Percentiles rank a stretch among this genome's conserved stretches.
Evolutionary conservation across 345 rosid genomes (phyloP).

Genomic region (Angophora floribunda): DNA sequence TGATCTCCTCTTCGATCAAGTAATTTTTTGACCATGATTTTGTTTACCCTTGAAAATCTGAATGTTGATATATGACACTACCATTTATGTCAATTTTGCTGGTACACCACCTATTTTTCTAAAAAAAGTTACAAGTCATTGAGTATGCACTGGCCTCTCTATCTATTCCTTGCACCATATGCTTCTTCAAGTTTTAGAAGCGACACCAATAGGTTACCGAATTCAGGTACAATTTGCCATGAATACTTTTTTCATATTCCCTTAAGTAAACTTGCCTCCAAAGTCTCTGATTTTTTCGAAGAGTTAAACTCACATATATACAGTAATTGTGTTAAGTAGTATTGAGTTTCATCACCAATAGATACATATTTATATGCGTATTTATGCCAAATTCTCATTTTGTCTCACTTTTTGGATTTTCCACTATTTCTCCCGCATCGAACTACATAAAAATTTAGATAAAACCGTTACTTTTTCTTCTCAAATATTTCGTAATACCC

Average conservation of each 20-base stretch:
- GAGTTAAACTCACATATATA: background rate
- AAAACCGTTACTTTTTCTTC: background rate
- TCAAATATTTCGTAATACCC: background rate
- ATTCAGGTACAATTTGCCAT: background rate
- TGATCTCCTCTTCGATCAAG: background rate
- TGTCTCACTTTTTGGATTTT: background rate
- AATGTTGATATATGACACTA: background rate
- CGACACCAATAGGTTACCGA: background rate
- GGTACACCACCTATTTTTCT: background rate
- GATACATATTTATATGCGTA: background rate
- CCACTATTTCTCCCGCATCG: background rate
- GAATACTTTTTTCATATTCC: background rate
- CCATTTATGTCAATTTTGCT: background rate
- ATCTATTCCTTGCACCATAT: background rate
- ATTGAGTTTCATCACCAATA: background rate
- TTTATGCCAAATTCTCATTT: background rate
- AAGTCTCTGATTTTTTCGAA: background rate
- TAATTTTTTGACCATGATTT: background rate
- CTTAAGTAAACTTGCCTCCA: background rate
- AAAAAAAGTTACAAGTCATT: background rate
- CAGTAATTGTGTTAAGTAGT: background rate
- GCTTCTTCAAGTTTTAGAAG: too few relatives aligned
- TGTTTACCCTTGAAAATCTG: background rate
- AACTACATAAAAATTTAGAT: background rate
- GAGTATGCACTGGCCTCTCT: background rate